These are phyloP conservation scores for Russula abietina DNA, from an alignment of 768 basidiomycete species.

Conservation along the genomic window DNA sequence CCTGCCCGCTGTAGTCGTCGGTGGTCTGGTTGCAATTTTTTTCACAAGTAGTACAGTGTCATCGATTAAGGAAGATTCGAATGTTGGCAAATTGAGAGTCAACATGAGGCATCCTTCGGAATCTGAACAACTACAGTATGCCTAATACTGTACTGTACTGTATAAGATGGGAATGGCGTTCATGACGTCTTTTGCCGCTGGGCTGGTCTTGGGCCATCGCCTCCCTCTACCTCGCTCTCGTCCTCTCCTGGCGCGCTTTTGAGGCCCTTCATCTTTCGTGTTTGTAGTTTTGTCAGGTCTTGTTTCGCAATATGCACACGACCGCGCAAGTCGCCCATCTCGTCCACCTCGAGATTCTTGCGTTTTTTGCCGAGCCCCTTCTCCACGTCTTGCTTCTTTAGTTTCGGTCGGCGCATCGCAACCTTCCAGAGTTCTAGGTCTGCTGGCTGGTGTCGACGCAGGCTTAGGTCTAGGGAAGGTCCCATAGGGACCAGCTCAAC, in stretches of 20 bases:
- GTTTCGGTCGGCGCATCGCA: slow-evolving; percentile 77
- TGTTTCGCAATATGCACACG: slow-evolving; percentile 85
- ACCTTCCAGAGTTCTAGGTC: slow-evolving; percentile 75
- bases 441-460: slow-evolving; percentile 69
- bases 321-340: slow-evolving; percentile 95
- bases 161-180: background rate
- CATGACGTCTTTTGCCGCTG: slow-evolving; percentile 25
- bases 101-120: no score
- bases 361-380: slow-evolving; percentile 84
- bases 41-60: no score
- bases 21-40: no score
- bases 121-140: no score
- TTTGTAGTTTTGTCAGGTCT: slow-evolving; percentile 80
- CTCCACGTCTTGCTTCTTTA: slow-evolving; percentile 84
- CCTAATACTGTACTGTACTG: no score
- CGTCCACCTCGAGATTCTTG: slow-evolving; percentile 95
- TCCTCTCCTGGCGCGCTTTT: slow-evolving; percentile 37
- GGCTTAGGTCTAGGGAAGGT: slow-evolving; percentile 75
- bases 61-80: no score
- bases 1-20: no score
- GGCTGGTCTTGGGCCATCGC: slow-evolving; percentile 17
- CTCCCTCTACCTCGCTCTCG: slow-evolving; percentile 27
- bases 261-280: slow-evolving; percentile 94
- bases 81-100: no score
- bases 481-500: slow-evolving; percentile 86